Evolutionary conservation across 2,329 filamentous ascomycete genomes (phyloP), one percentile per base, ranked within the genome.

Genomic region (Raffaelea ambrosiae): DNA sequence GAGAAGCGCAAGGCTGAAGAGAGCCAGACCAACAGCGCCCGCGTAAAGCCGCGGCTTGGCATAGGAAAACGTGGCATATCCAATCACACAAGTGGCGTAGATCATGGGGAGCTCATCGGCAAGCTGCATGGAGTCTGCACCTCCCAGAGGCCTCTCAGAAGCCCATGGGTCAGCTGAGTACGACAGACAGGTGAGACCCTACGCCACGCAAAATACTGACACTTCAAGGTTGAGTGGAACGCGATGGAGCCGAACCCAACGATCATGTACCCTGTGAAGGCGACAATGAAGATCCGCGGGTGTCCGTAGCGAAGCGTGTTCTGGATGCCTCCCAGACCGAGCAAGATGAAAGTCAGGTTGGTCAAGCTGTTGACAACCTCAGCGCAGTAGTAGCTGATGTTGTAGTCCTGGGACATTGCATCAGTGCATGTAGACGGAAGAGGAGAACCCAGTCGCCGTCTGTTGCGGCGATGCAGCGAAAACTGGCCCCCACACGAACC

Each of bases 291-390:
- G 50, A 95, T 83, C 14, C 65, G 68, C 48, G 88, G 85, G 64
- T 95, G 88, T 16, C 74, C 73, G 64, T 94, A 74, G 53, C 73
- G 74, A 36, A 84, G 60, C 63, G 88, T 94, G 63, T 82, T 88
- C 47, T 72, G 68, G 52, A 93, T 79, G 21, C 90, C 90, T 60
- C 83, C 84, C 55, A 79, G 66, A 8, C 88, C 88, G 19, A 95
- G 76, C 63, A 76, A 86, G 57, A 95, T 72, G 64, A 95, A 95
- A 21, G 93, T 69, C 3, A 86, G 63, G 63, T 95, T 95, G 31
- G 88, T 95, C 29, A 90, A 58, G 3, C 87, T 86, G 66, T 86
- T 67, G 51, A 66, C 58, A 19, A 63, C 53, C 54, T 65, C 64
- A 36, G 64, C 64, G 45, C 60, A 62, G 54, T 66, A 66, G 14